These are phyloP conservation scores for Serendipita sp. DNA, from an alignment of 1,284 basidiomycete genomes.

Conservation along the genomic window DNA sequence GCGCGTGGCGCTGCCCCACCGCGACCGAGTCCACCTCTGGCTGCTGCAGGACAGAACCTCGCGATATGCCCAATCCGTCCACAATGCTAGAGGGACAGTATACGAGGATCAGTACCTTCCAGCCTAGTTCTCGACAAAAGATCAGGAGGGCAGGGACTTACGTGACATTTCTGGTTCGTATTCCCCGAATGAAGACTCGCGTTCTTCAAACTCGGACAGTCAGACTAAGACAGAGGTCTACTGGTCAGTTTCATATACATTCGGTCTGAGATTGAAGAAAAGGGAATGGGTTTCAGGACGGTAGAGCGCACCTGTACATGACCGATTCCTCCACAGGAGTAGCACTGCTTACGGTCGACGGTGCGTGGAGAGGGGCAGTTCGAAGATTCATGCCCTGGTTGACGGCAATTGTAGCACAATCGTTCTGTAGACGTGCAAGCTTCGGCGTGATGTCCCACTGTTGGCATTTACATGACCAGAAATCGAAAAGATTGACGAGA, in stretches of 20 bases:
- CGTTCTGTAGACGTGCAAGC: constrained; percentile 75
- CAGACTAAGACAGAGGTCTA: constrained; percentile 30
- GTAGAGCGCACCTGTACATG: constrained; percentile 29
- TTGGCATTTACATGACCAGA: not conserved
- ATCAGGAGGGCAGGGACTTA: constrained; percentile 25
- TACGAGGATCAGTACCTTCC: constrained; percentile 9
- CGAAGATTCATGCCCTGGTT: constrained; percentile 80
- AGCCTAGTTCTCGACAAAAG: constrained; percentile 5
- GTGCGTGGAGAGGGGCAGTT: constrained; percentile 75
- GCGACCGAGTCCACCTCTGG: constrained; percentile 21
- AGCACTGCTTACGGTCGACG: constrained; percentile 64
- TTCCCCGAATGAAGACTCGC: constrained; percentile 31
- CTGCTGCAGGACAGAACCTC: constrained; percentile 47
- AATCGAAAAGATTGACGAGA: too few relatives aligned
- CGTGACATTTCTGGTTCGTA: constrained; percentile 67
- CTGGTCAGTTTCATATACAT: constrained; percentile 18
- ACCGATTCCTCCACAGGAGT: constrained; percentile 63
- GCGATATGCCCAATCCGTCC: constrained; percentile 71
- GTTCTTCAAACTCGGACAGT: constrained; percentile 71
- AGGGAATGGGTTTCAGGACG: not conserved
- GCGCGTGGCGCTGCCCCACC: constrained; percentile 53
- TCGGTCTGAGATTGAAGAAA: constrained; percentile 3
- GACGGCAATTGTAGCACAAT: constrained; percentile 84
- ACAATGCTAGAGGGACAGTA: constrained; percentile 37
- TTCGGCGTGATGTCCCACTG: constrained; percentile 84